Percentiles rank a stretch among this genome's conserved stretches.
phyloP scores from a whole-genome alignment of 768 basidiomycete species.

The Boletus edulis region DNA sequence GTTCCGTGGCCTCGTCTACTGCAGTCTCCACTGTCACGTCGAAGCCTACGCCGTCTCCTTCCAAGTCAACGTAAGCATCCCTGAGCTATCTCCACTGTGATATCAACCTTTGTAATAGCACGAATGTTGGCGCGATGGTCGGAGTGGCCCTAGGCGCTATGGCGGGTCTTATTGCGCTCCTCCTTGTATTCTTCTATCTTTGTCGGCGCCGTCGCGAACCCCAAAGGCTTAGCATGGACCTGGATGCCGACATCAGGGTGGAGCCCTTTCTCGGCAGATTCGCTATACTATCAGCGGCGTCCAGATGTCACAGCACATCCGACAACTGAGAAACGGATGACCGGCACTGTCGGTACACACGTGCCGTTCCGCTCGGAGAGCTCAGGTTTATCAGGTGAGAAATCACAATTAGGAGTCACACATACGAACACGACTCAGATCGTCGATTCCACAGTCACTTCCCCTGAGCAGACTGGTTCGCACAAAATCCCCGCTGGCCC shows the following conservation, averaged over 20 bases:
- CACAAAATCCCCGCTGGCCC: neutral
- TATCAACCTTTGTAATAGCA: neutral
- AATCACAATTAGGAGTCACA: neutral
- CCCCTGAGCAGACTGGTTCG: neutral
- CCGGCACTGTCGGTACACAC: neutral
- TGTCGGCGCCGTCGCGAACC: neutral
- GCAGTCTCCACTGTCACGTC: neutral
- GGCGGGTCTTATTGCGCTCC: constrained; percentile 1
- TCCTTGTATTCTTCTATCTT: constrained; percentile 2
- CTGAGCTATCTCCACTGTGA: no score
- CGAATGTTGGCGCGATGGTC: constrained; percentile 7
- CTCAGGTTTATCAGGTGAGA: neutral
- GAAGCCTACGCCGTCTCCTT: neutral
- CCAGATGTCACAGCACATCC: neutral
- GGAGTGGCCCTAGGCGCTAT: constrained; percentile 14
- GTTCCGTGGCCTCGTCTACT: neutral
- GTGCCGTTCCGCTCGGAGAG: neutral
- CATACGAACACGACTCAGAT: neutral
- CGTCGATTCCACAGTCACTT: neutral
- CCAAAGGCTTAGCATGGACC: neutral
- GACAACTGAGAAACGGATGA: neutral
- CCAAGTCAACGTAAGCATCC: neutral
- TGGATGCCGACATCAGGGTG: neutral
- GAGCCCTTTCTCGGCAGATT: constrained; percentile 3
- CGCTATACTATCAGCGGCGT: neutral